Evolutionary conservation across 495 filamentous ascomycete species (phyloP), one percentile per base, ranked within the genome.

Genomic region (Letharia lupina): DNA sequence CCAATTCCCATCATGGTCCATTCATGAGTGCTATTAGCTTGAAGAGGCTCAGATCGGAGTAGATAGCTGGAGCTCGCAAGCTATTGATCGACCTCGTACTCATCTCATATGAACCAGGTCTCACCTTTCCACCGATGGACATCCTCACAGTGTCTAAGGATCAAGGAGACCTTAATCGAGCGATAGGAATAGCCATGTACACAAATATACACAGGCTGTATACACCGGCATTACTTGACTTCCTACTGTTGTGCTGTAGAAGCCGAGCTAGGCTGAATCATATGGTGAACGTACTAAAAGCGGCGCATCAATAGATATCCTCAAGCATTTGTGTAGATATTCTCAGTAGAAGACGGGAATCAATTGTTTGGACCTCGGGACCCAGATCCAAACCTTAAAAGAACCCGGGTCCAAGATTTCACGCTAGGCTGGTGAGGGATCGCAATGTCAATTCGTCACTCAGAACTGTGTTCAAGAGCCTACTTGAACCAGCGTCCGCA

Each of bases 371-470:
- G 40, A 28, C 3, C 10, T 35, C 9, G 52, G 31, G 31, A 31
- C 8, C 52, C 54, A 13, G 31, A 57, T 0, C 54, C 0, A 33
- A 57, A 37, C 12, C 54, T 16, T 57, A 16, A 57, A 57, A 37
- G 6, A 20, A 8, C 7, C 52, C 35, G 52, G 52, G 52, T 56
- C 31, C 13, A 33, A 52, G n/a, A 31, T 28, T 52, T 5, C 10
- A 12, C 31, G 33, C 54, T 37, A 37, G 54, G 23, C 23, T 28
- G 23, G 23, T 28, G 23, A 28, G 54, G 31, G n/a, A 57, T 37
- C 9, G 54, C 33, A 12, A 57, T 31, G 54, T 57, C 54, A 57
- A 57, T 18, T 57, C 54, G 33, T 57, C 31, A 57, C 33, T 57
- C 7, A 3, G 52, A 28, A 35, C 20, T 37, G 20, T 57, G 8